Evolutionary conservation across 805 yeast genomes (phyloP).

Genomic region (Ogataea dorogensis): DNA sequence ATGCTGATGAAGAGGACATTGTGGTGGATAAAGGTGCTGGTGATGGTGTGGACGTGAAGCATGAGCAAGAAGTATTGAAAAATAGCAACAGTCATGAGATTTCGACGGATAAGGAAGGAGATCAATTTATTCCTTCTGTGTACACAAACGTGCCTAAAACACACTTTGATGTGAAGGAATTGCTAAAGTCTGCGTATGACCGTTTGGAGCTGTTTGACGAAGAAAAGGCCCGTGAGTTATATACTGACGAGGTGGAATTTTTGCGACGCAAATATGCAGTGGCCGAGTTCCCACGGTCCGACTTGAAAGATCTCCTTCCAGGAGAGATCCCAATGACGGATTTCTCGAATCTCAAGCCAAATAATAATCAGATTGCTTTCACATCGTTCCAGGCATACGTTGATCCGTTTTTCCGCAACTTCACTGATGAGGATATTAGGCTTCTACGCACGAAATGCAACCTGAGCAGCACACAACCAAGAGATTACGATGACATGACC

Average conservation of each 20-base stretch:
- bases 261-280: conserved; percentile 79
- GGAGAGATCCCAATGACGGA: conserved; percentile 88
- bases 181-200: conserved; percentile 22
- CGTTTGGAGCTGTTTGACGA: conserved; percentile 33
- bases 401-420: conserved; percentile 80
- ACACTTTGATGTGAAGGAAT: conserved; percentile 22
- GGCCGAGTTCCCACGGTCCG: conserved; percentile 81
- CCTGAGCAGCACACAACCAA: conserved; percentile 46
- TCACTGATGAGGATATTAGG: conserved; percentile 76
- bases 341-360: conserved; percentile 76
- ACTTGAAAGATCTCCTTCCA: conserved; percentile 72
- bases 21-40: conserved; percentile 11
- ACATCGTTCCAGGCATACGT: conserved; percentile 81
- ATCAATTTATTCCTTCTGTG: conserved; percentile 41
- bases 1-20: conserved; percentile 19
- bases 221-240: conserved; percentile 61
- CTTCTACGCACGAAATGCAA: conserved; percentile 64
- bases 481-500: conserved; percentile 60
- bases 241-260: conserved; percentile 53
- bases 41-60: conserved; percentile 3
- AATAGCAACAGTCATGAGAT: not conserved
- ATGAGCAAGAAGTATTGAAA: conserved; percentile 3
- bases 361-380: conserved; percentile 88
- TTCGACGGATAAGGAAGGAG: conserved; percentile 1
- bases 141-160: conserved; percentile 25